phyloP scores from a whole-genome alignment of 768 basidiomycete species.

The Pleurotus ostreatus region DNA sequence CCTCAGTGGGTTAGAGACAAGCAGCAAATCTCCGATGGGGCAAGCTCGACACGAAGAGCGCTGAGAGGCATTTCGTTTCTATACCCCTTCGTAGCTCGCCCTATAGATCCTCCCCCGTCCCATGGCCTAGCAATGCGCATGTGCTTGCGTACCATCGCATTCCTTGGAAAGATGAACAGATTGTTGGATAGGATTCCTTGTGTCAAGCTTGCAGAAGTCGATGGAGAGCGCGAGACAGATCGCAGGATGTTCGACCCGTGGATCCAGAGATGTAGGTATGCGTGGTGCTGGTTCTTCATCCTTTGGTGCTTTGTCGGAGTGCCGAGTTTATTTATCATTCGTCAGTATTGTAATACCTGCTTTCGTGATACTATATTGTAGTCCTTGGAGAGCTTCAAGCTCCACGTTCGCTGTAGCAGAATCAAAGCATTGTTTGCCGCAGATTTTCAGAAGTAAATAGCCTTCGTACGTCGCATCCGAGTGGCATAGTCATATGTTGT shows the following conservation, averaged over 20 bases:
- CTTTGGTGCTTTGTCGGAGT: constrained; percentile 15
- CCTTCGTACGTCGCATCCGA: too few relatives aligned
- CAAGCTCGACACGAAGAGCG: constrained; percentile 4
- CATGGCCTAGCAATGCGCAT: constrained; percentile 14
- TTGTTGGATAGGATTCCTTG: constrained; percentile 41
- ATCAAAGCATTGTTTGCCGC: too few relatives aligned
- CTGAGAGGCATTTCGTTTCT: constrained; percentile 43
- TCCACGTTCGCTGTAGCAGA: too few relatives aligned
- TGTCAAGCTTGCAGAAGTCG: constrained; percentile 36
- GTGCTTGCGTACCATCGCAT: constrained; percentile 16
- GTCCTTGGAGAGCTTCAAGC: too few relatives aligned
- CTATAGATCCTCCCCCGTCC: constrained; percentile 28
- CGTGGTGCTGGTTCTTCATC: constrained; percentile 35
- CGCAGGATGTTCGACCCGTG: constrained; percentile 53
- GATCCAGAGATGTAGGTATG: constrained; percentile 56
- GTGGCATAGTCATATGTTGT: too few relatives aligned
- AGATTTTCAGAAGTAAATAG: too few relatives aligned
- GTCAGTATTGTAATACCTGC: constrained; percentile 1
- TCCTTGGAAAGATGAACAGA: constrained; percentile 42
- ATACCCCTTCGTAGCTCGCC: constrained; percentile 59
- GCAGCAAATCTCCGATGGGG: constrained; percentile 31
- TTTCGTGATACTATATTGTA: not conserved
- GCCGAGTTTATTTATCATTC: constrained; percentile 5
- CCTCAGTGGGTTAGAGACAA: constrained; percentile 42
- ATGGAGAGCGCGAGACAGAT: constrained; percentile 40